Evolutionary conservation across 2,329 filamentous ascomycete genomes (phyloP).

Genomic region (Aulographum hederae): DNA sequence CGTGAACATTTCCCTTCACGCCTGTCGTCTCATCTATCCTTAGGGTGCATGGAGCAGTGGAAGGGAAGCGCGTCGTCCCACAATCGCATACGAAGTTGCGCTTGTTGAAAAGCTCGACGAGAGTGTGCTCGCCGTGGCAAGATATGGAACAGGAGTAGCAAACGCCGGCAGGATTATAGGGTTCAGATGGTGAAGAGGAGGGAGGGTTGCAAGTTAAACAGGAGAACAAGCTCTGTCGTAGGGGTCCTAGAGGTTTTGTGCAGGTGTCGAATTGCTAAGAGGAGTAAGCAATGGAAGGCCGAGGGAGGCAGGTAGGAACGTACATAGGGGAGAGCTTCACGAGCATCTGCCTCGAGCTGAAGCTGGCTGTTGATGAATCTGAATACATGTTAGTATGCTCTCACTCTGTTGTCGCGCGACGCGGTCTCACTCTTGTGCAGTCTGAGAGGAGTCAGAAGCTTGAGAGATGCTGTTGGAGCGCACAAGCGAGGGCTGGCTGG

Average conservation of each 20-base stretch:
- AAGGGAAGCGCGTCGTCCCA: conserved; percentile 63
- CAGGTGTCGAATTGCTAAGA: conserved; percentile 92
- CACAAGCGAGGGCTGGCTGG: no score
- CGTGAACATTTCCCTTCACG: conserved; percentile 57
- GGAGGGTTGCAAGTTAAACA: conserved; percentile 87
- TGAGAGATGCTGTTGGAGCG: conserved; percentile 22
- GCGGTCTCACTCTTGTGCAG: conserved; percentile 26
- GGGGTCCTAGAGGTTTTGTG: conserved; percentile 71
- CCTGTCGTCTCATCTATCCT: conserved; percentile 57
- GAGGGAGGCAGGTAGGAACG: conserved; percentile 27
- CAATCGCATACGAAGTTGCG: conserved; percentile 94
- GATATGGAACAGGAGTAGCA: conserved; percentile 96
- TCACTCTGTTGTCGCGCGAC: no score
- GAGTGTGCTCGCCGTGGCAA: conserved; percentile 84
- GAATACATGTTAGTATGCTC: no score
- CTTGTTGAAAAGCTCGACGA: conserved; percentile 93
- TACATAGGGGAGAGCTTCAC: conserved; percentile 87
- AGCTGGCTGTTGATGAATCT: conserved; percentile 84
- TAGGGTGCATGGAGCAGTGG: conserved; percentile 55
- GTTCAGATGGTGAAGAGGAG: conserved; percentile 40
- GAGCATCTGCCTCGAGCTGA: conserved; percentile 81
- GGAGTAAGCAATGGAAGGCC: conserved; percentile 27
- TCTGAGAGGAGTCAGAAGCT: conserved; percentile 33
- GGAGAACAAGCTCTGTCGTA: conserved; percentile 79
- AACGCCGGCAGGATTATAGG: conserved; percentile 60